Evolutionary conservation across 306 rosid genomes (phyloP).

Genomic region (Fragaria nilgerrensis): DNA sequence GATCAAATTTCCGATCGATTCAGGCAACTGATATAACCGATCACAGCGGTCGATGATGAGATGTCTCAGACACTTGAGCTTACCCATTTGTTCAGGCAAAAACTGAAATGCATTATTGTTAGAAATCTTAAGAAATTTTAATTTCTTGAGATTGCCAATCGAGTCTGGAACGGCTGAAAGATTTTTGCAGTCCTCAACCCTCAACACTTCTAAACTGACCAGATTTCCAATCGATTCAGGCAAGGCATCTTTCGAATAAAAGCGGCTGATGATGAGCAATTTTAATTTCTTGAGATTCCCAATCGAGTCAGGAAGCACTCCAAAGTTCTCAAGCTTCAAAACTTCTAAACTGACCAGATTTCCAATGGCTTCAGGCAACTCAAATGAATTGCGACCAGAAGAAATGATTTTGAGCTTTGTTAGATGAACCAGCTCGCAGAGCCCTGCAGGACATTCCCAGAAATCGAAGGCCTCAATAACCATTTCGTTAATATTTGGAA

Average conservation of each 20-base stretch:
- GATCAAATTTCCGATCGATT: slow-evolving; percentile 34
- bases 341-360: too few species aligned
- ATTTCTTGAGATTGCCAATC: slow-evolving; percentile 25
- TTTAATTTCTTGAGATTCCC: too few species aligned
- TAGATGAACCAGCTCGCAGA: slow-evolving; percentile 29
- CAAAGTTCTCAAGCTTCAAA: too few species aligned
- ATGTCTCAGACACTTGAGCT: too few species aligned
- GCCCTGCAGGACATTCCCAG: slow-evolving; percentile 28
- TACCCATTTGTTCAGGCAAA: background rate
- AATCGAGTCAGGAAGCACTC: too few species aligned
- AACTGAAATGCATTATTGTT: slow-evolving; percentile 30
- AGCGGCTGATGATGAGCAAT: background rate
- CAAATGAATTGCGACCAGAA: too few species aligned
- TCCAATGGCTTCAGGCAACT: too few species aligned
- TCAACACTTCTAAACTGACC: slow-evolving; percentile 43
- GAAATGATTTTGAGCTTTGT: slow-evolving; percentile 41
- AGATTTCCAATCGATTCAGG: slow-evolving; percentile 41
- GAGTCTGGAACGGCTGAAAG: slow-evolving; percentile 46
- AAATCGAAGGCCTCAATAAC: background rate
- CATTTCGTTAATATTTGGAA: slow-evolving; percentile 45
- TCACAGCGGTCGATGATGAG: background rate
- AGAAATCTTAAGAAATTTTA: slow-evolving; percentile 51
- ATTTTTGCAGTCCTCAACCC: slow-evolving; percentile 39
- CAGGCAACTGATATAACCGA: slow-evolving; percentile 42
- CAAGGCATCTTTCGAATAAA: slow-evolving; percentile 35